Percentiles rank a stretch among this genome's conserved stretches.
These are phyloP conservation scores for Kalanchoe fedtschenkoi DNA, from an alignment of 164 flowering plant genomes.

Conservation along the genomic window DNA sequence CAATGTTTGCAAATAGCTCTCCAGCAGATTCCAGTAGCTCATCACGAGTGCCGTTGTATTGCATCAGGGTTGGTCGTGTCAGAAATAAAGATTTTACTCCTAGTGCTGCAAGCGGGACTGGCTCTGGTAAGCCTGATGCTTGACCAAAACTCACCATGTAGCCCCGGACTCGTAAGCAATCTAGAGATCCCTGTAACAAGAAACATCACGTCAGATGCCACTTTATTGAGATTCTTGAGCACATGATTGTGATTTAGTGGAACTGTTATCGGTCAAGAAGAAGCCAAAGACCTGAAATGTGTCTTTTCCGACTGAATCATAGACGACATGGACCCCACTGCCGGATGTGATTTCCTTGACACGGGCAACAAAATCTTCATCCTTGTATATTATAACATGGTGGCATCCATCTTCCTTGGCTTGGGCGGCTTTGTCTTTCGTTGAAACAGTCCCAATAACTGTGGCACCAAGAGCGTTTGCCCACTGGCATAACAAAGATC, in stretches of 20 bases:
- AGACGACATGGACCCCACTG: constrained; percentile 59
- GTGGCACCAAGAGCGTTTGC: constrained; percentile 87
- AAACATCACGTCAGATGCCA: too few relatives aligned
- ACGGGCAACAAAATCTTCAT: constrained; percentile 68
- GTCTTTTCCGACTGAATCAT: constrained; percentile 70
- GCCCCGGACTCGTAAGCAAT: constrained; percentile 64
- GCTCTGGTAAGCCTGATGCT: constrained; percentile 78
- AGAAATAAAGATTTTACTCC: constrained; percentile 64
- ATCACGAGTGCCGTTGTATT: constrained; percentile 50
- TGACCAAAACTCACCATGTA: constrained; percentile 85
- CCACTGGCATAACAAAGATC: constrained; percentile 88
- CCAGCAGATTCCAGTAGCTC: constrained; percentile 70
- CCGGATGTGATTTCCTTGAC: constrained; percentile 62
- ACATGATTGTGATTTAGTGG: too few relatives aligned
- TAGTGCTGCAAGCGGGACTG: constrained; percentile 65
- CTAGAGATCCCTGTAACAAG: constrained; percentile 72
- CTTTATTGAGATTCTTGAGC: too few relatives aligned
- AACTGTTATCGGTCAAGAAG: not conserved
- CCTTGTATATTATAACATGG: constrained; percentile 57
- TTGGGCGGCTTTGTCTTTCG: constrained; percentile 72
- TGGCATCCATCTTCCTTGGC: constrained; percentile 81
- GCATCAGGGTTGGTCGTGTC: constrained; percentile 68
- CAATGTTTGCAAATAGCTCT: constrained; percentile 59
- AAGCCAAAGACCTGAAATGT: constrained; percentile 44
- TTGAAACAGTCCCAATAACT: constrained; percentile 89